Percentiles rank a stretch among this genome's conserved stretches.
phyloP scores from a whole-genome alignment of 768 basidiomycete species.

The Dioszegia crocea region DNA sequence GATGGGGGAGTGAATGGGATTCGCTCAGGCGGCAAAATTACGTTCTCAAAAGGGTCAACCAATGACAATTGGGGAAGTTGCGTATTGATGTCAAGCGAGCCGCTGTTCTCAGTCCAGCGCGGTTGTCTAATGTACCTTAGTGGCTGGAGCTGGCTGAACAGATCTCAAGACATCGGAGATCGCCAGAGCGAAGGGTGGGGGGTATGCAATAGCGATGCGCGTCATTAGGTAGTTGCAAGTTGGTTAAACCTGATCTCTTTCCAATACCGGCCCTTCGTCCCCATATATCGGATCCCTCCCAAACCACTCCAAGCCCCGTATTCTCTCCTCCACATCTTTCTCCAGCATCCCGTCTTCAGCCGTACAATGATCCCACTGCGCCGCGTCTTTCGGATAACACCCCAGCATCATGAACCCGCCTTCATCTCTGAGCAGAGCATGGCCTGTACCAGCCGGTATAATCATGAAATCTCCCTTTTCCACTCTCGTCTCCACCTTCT shows the following conservation, averaged over 20 bases:
- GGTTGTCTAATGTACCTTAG: too few relatives aligned
- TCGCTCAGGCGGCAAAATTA: too few relatives aligned
- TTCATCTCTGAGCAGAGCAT: constrained; percentile 49
- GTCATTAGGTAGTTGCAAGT: not conserved
- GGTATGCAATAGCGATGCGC: too few relatives aligned
- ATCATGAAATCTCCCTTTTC: constrained; percentile 52
- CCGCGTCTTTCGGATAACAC: constrained; percentile 50
- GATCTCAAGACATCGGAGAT: too few relatives aligned
- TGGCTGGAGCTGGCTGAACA: too few relatives aligned
- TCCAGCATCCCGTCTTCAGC: constrained; percentile 42
- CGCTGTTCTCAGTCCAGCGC: too few relatives aligned
- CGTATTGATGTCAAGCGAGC: too few relatives aligned
- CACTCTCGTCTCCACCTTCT: constrained; percentile 46
- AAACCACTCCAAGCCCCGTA: constrained; percentile 51
- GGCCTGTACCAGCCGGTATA: constrained; percentile 53
- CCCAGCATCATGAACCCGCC: constrained; percentile 53
- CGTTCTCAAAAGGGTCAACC: too few relatives aligned
- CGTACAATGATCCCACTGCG: constrained; percentile 53
- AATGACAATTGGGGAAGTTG: too few relatives aligned
- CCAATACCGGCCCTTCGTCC: constrained; percentile 44
- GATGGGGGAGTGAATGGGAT: too few relatives aligned
- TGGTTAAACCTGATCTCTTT: not conserved
- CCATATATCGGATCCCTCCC: constrained; percentile 53
- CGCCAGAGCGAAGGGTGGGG: too few relatives aligned
- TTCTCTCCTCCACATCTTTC: constrained; percentile 27